Evolutionary conservation across 2,329 filamentous ascomycete species (phyloP), one percentile per base, ranked within the genome.

Genomic region (Penicillium aurantiogriseum): DNA sequence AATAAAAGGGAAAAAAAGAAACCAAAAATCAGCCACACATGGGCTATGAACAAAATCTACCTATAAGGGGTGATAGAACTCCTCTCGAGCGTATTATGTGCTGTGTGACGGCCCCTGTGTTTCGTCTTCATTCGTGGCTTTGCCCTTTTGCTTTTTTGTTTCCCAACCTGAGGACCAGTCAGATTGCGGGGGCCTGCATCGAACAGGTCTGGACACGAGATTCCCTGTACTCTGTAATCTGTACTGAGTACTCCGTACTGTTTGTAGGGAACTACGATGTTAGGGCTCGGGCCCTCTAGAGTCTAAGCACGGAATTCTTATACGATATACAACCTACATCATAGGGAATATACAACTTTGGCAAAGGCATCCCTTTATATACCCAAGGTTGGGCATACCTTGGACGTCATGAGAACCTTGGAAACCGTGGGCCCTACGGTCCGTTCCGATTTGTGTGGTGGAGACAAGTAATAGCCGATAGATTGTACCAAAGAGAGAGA

Each of bases 131-230:
- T 66, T 66, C 62, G 63, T 51, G 45, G 53, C 38, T 53, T 27
- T 47, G 40, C 50, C 51, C 58, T 55, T 29, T 43, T 35, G 11
- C 31, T 44, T 56, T 44, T 44, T 36, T 29, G 17, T 31, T 55
- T 56, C 31, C 27, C 48, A 17, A 33, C 31, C 21, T 27, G 48
- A 48, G 39, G 29, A 48, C 61, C 59, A 62, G 62, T 63, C 13
- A 62, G 54, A 48, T 38, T 19, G 35, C 23, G 42, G 56, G 51
- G 52, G 44, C 44, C 42, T 51, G 43, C 55, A 56, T 57, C 27
- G 47, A 51, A 52, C 11, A n/a, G 56, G 59, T 57, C 61, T 64
- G 47, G 63, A 65, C 59, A 59, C 59, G 57, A 60, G 50, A 38
- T 44, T 43, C 21, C 50, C 38, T 42, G 36, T 21, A 21, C 27